Base-by-base conservation (phyloP, 139 green algal genomes). In the Asterochloris sp. region DNA sequence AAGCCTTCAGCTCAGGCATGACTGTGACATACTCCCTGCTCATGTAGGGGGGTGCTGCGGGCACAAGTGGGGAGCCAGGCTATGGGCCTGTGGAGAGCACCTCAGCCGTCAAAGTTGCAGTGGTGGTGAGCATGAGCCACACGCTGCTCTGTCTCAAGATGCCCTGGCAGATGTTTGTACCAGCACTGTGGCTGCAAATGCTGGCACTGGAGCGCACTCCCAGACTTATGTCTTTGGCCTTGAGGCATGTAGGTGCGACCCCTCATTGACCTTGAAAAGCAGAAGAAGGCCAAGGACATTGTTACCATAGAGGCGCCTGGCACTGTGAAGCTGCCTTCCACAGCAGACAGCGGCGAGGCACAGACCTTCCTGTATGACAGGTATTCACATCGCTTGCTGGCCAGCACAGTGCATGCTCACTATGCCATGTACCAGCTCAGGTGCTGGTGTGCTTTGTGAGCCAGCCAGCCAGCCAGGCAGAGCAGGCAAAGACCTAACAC, bases 81-180 rank as follows among this genome's bases (percentile, higher is more conserved):
- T 80, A 80, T 69, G 76, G 76, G 67, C 60, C 76, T 13, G 61
- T 80, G 17, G 76, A 80, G 26, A 79, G 68, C 61, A 78, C 73
- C 10, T 82, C 76, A 21, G 80, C 85, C 4, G 88, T 91, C 24
- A 91, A 91, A 62, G 88, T 91, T 1, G 85, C 86, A 29, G 86
- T 89, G 0, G 80, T 89, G 62, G 86, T 88, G n/a, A 74, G 82
- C 61, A 69, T 19, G 17, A 54, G 11, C 71, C 38, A 54, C 2
- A 16, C 17, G 2, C 73, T 19, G 24, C 26, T 17, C 15, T 77
- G 26, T 23, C 23, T 61, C 23, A 54, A 54, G 6, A 54, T 54
- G 4, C 38, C 38, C 38, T 54, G 38, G 38, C 38, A 54, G 73
- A 29, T 77, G 26, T 10, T 47, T 10, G 12, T 23, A 17, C 24